A percentile compares a stretch with the other conserved stretches of the same genome.
Evolutionary conservation across 2,329 filamentous ascomycete genomes (phyloP).

Genomic region (Chrysoporthe cubensis): DNA sequence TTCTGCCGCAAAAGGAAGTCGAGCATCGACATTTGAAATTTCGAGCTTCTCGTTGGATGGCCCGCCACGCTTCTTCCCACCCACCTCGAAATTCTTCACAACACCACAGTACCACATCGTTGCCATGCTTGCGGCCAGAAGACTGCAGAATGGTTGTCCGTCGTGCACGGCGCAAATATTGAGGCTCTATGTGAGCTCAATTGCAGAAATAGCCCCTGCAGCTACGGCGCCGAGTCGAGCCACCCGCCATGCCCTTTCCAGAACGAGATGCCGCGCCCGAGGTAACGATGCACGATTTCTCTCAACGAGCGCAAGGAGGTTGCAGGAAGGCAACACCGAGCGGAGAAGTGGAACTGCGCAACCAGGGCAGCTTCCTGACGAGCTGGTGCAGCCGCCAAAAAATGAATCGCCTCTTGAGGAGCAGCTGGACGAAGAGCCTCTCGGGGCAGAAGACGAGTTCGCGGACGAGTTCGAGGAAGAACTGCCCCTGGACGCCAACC

Average conservation of each 20-base stretch:
- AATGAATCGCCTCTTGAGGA: conserved; percentile 12
- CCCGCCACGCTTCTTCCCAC: background rate
- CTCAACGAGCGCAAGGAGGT: conserved; percentile 20
- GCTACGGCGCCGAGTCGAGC: conserved; percentile 15
- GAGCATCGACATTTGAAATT: conserved; percentile 25
- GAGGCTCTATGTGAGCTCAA: conserved; percentile 42
- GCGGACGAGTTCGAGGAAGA: background rate
- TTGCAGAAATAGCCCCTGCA: conserved; percentile 32
- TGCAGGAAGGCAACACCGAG: conserved; percentile 13
- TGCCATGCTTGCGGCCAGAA: conserved; percentile 45
- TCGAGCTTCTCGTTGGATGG: conserved; percentile 27
- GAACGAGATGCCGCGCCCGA: conserved; percentile 14
- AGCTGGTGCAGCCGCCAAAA: background rate
- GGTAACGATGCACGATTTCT: conserved; percentile 22
- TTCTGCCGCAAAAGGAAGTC: conserved; percentile 22
- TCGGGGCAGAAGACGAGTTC: conserved; percentile 10
- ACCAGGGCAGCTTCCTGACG: conserved; percentile 11
- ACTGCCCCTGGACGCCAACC: conserved; percentile 34
- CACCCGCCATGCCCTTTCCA: conserved; percentile 15
- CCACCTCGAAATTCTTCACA: conserved; percentile 9
- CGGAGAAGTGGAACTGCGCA: background rate
- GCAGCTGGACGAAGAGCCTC: background rate
- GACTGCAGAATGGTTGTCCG: conserved; percentile 43
- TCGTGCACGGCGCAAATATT: conserved; percentile 44
- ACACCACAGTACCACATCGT: conserved; percentile 9